Percentiles rank a stretch among this genome's conserved stretches.
phyloP scores from a whole-genome alignment of 2,329 filamentous ascomycete species.

The Bipolaris oryzae region DNA sequence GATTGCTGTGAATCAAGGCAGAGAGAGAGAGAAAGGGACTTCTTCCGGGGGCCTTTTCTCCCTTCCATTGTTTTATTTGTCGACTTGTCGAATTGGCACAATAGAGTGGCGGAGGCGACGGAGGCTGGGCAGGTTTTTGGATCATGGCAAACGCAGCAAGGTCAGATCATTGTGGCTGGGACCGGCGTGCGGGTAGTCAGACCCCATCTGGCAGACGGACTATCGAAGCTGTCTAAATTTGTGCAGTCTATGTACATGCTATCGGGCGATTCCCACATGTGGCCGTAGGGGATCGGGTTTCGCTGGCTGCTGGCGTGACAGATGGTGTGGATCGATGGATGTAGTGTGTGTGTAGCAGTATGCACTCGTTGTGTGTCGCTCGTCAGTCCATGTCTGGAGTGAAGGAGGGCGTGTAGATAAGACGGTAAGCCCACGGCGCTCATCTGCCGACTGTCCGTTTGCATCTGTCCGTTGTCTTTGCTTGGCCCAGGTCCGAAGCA shows the following conservation, averaged over 20 bases:
- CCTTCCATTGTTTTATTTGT: too few species aligned
- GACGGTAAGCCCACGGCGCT: background rate
- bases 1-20: too few species aligned
- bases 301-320: too few species aligned
- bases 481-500: background rate
- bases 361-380: too few species aligned
- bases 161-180: background rate
- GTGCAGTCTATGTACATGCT: background rate
- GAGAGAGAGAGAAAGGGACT: too few species aligned
- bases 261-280: background rate
- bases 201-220: constrained; percentile 6
- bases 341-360: too few species aligned
- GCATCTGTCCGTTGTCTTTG: background rate
- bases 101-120: background rate
- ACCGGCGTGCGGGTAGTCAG: background rate
- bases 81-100: background rate
- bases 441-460: too few species aligned
- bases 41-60: too few species aligned
- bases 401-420: background rate
- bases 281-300: too few species aligned
- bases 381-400: too few species aligned
- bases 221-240: constrained; percentile 12
- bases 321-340: too few species aligned
- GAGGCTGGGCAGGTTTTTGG: background rate
- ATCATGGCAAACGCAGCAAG: background rate